Base-by-base conservation (phyloP, 2,329 filamentous ascomycete genomes). In the Fusarium bactridioides region DNA sequence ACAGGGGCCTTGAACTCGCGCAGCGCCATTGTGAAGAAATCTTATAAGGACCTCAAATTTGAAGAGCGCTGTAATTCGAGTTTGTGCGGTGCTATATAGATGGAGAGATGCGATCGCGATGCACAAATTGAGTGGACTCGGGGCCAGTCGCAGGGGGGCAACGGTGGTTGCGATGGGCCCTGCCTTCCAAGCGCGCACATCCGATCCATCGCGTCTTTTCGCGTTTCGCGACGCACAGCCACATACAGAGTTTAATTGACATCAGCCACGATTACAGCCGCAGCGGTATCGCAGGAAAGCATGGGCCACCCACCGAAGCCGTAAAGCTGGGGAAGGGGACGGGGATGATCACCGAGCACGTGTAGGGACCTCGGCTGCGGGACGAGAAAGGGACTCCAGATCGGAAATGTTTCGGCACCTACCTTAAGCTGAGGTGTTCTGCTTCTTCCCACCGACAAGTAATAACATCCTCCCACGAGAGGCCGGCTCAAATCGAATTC, bases 1-100 rank as follows among this genome's bases (percentile, higher is more conserved):
- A 97, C 94, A 57, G 92, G 90, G 76, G 91, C 87, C 80, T 89
- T 91, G 82, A 92, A 92, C 74, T 92, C 91, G 79, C 94, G 89
- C 79, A 98, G 92, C 87, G 94, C 92, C 95, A 98, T 98, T 75
- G 73, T 84, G 79, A 74, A 69, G 60, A 59, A 69, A 74, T 54
- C 63, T 64, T 65, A 69, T 70, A 48, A 72, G 64, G 62, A 67
- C 55, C 35, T 65, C 69, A 58, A 72, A 60, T 56, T 62, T 57
- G 44, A 68, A 62, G 58, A 67, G 70, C 69, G 69, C 72, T 64
- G 35, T 57, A 50, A 37, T 51, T 72, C 64, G 58, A 70, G 50
- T 50, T 64, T 63, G 45, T 69, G 60, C 54, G 55, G 21, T 61
- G 16, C 18, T 68, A n/a, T 50, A 40, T 25, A 27, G 44, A 64